Conservation (phyloP, 2,329 filamentous ascomycete species). For the Dendrostoma leiphaemia region DNA sequence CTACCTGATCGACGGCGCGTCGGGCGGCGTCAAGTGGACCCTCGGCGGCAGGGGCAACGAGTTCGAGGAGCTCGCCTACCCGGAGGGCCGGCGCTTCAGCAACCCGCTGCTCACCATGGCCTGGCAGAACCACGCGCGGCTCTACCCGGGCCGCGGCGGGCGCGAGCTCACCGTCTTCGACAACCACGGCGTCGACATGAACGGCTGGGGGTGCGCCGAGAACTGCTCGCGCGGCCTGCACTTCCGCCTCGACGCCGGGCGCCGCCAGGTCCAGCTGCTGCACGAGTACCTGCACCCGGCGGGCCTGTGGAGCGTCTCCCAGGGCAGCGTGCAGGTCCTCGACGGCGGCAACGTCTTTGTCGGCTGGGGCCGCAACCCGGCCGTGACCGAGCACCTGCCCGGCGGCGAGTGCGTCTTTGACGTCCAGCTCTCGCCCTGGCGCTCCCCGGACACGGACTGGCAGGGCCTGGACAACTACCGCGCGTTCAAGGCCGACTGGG, state of each 20-base stretch:
- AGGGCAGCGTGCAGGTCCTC: constrained; percentile 6
- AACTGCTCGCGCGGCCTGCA: constrained; percentile 30
- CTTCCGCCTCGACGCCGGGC: constrained; percentile 33
- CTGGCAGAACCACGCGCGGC: constrained; percentile 47
- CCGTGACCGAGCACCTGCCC: constrained; percentile 42
- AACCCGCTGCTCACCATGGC: constrained; percentile 22
- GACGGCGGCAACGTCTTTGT: constrained; percentile 3
- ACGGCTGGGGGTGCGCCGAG: constrained; percentile 5
- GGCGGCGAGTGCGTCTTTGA: constrained; percentile 38
- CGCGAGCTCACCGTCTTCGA: constrained; percentile 48
- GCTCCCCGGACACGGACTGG: constrained; percentile 13
- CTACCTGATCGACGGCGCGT: constrained; percentile 42
- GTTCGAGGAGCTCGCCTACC: constrained; percentile 33
- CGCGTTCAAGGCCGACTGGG: constrained; percentile 26
- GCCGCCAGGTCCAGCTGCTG: constrained; percentile 41
- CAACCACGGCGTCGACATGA: constrained; percentile 33
- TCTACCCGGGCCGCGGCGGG: constrained; percentile 32
- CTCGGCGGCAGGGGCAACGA: constrained; percentile 47
- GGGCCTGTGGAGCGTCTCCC: constrained; percentile 33
- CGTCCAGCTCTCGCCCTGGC: constrained; percentile 36
- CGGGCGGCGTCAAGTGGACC: constrained; percentile 50
- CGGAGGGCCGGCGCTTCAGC: constrained; percentile 33
- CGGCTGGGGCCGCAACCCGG: constrained; percentile 37
- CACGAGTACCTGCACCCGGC: constrained; percentile 35
- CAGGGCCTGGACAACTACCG: constrained; percentile 24